Base-by-base conservation (phyloP, 805 yeast species). In the Metschnikowia sp. region DNA sequence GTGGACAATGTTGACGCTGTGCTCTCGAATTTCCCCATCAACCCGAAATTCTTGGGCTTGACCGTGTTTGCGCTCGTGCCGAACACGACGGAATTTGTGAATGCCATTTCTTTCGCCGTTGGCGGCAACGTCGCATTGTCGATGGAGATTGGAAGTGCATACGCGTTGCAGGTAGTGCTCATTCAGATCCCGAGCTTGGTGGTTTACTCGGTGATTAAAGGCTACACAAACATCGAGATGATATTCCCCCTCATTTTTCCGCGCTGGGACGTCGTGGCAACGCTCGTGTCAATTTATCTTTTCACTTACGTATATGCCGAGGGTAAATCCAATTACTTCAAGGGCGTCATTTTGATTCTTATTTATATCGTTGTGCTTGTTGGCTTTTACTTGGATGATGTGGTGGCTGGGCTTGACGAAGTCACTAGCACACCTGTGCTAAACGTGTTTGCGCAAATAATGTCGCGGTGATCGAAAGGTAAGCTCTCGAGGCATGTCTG, bases 111-210 rank as follows among this genome's bases (percentile, higher is more conserved):
- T 26, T 94, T 94, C 72, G 99, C 99, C 0, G 82, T 89, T 56
- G 83, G 92, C 57, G 99, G 99, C 1, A 94, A 94, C 56, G 96
- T 94, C 45, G 96, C 99, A 0, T 72, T 94, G 39, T 88, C 96
- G 2, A 88, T 94, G 96, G 99, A 94, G 63, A 94, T 94, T 65
- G 99, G 99, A 50, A 84, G 96, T 52, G 99, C 99, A 0, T 94
- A 94, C 63, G 99, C 96, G 0, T 74, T 94, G 49, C 99, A 94
- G 65, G 99, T 94, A 12, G 92, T 96, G 57, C 72, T 94, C 49
- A 75, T 94, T 54, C 99, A 94, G 64, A 88, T 94, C 40, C 99
- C 99, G 0, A 83, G 94, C 2, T 77, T 94, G 61, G 96, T 90
- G 10, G 61, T 92, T 10, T 89, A 79, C 61, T 85, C 96, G 2